Percentiles rank a stretch among this genome's conserved stretches.
phyloP scores from a whole-genome alignment of 208 protist genomes.

The Leishmania turanica region DNA sequence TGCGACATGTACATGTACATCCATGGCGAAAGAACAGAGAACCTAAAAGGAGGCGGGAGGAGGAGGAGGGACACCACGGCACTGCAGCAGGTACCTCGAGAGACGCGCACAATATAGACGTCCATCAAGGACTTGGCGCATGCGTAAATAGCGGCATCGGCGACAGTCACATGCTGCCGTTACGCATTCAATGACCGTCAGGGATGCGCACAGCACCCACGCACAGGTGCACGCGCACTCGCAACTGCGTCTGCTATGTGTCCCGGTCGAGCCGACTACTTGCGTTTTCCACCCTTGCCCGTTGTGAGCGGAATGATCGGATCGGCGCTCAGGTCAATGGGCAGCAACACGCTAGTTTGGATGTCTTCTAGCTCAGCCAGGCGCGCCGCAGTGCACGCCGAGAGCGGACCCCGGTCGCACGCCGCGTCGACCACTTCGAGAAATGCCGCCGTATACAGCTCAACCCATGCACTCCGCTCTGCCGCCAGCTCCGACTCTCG shows the following conservation, averaged over 20 bases:
- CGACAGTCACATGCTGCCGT: background rate
- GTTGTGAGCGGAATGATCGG: constrained; percentile 36
- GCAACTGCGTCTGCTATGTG: background rate
- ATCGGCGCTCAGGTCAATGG: constrained; percentile 61
- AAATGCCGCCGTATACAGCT: constrained; percentile 19
- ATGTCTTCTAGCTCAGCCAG: constrained; percentile 49
- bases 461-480: constrained; percentile 3
- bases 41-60: background rate
- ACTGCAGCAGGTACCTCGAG: background rate
- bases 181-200: background rate
- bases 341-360: constrained; percentile 52
- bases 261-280: background rate
- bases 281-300: constrained; percentile 25
- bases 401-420: constrained; percentile 62
- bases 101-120: background rate
- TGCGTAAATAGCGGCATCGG: background rate
- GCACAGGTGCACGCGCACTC: background rate
- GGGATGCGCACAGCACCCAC: background rate
- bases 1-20: background rate
- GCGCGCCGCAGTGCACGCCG: constrained; percentile 42
- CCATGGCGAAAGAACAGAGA: background rate
- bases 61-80: background rate
- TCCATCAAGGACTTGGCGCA: background rate
- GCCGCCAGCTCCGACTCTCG: constrained; percentile 10
- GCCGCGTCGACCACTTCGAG: constrained; percentile 45